Conservation (phyloP, 2,329 filamentous ascomycete species). For the Colletotrichum simmondsii region DNA sequence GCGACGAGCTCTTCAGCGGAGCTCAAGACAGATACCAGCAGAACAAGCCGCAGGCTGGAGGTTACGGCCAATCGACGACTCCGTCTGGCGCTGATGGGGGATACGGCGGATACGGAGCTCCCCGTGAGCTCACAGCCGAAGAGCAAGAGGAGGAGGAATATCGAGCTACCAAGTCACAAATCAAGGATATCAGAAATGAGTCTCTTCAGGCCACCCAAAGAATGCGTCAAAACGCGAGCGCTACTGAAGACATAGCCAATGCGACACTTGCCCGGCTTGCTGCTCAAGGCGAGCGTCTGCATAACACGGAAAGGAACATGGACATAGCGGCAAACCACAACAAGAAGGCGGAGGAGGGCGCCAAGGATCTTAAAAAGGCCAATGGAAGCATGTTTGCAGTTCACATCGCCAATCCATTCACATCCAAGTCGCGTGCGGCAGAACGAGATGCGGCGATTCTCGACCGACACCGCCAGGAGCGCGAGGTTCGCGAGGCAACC, state of each 20-base stretch:
- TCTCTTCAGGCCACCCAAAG: conserved; percentile 53
- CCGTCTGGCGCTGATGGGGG: conserved; percentile 23
- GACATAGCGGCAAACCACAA: conserved; percentile 83
- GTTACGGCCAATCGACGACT: conserved; percentile 34
- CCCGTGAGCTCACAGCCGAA: conserved; percentile 84
- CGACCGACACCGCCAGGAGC: conserved; percentile 74
- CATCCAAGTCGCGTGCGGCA: conserved; percentile 71
- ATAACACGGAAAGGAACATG: conserved; percentile 85
- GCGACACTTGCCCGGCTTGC: conserved; percentile 79
- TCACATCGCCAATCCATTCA: conserved; percentile 83
- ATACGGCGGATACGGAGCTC: conserved; percentile 70
- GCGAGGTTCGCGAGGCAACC: conserved; percentile 72
- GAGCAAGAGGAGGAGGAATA: conserved; percentile 80
- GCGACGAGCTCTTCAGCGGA: conserved; percentile 72
- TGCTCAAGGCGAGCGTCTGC: conserved; percentile 81
- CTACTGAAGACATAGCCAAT: conserved; percentile 77
- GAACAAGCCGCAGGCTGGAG: conserved; percentile 38
- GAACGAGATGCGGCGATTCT: conserved; percentile 76
- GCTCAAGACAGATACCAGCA: conserved; percentile 62
- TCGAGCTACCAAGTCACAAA: conserved; percentile 74
- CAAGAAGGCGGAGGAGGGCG: conserved; percentile 80
- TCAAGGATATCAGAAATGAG: conserved; percentile 80
- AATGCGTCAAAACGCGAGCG: conserved; percentile 72
- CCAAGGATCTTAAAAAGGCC: conserved; percentile 83
- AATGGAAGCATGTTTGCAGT: conserved; percentile 94